phyloP scores from a whole-genome alignment of 306 rosid genomes.

The Albizia julibrissin region DNA sequence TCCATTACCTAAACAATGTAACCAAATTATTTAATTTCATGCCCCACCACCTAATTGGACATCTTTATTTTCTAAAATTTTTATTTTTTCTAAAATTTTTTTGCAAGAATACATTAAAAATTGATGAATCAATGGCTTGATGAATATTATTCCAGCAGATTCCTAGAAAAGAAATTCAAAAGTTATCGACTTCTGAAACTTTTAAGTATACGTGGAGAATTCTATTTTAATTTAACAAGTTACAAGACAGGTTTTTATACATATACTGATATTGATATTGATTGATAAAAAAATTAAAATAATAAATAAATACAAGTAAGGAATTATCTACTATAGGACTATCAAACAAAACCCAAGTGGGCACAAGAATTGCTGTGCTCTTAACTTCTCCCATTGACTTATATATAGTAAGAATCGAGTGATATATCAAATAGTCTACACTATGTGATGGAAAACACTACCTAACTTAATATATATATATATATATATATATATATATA shows the following conservation, averaged over 20 bases:
- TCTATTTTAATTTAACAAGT: background rate
- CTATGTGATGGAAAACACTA: slow-evolving; percentile 37
- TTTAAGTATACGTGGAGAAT: slow-evolving; percentile 21
- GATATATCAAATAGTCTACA: background rate
- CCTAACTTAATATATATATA: slow-evolving; percentile 1
- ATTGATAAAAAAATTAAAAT: background rate
- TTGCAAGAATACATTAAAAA: background rate
- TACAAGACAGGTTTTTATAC: background rate
- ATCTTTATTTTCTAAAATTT: background rate
- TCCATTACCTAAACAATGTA: background rate
- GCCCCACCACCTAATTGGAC: background rate
- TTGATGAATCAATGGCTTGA: background rate
- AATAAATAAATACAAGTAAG: background rate
- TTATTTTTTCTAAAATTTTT: background rate
- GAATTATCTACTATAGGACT: slow-evolving; percentile 13
- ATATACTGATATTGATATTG: background rate
- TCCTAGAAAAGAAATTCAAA: slow-evolving; percentile 21
- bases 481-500: background rate
- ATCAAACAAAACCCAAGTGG: slow-evolving; percentile 39
- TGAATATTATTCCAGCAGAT: slow-evolving; percentile 17
- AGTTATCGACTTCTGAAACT: slow-evolving; percentile 9
- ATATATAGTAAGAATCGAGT: slow-evolving; percentile 2
- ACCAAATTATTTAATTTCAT: background rate
- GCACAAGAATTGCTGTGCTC: slow-evolving; percentile 1
- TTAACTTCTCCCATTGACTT: slow-evolving; percentile 26